phyloP scores from a whole-genome alignment of 805 yeast genomes.

The Wickerhamiella spandovensis region DNA sequence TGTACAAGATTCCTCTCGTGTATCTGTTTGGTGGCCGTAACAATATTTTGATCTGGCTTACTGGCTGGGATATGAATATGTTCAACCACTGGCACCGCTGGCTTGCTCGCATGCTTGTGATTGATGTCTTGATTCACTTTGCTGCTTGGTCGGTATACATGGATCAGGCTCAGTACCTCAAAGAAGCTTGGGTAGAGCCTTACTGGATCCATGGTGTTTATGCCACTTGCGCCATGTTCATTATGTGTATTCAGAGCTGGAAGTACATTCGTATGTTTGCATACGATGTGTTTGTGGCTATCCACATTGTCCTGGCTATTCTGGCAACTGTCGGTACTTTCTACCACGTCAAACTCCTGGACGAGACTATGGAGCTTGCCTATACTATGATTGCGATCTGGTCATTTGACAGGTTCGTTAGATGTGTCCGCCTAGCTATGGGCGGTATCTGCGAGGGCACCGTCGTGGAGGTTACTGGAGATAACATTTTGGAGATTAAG shows the following conservation, averaged over 20 bases:
- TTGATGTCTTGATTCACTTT: slow-evolving; percentile 40
- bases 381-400: slow-evolving; percentile 48
- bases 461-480: slow-evolving; percentile 3
- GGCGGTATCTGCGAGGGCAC: slow-evolving; percentile 2
- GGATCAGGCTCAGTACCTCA: slow-evolving; percentile 14
- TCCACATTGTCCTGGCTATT: slow-evolving; percentile 43
- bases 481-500: slow-evolving; percentile 21
- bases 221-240: slow-evolving; percentile 16
- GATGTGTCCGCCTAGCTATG: slow-evolving; percentile 14
- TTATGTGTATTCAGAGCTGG: slow-evolving; percentile 30
- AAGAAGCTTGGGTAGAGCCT: slow-evolving; percentile 6
- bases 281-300: slow-evolving; percentile 45
- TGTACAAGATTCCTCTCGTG: slow-evolving; percentile 33
- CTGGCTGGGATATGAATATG: slow-evolving; percentile 47
- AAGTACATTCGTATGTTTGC: slow-evolving; percentile 15
- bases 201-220: slow-evolving; percentile 21
- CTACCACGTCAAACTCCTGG: slow-evolving; percentile 34
- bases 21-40: slow-evolving; percentile 53
- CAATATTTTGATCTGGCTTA: slow-evolving; percentile 44
- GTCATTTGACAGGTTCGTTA: slow-evolving; percentile 48
- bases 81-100: slow-evolving; percentile 48
- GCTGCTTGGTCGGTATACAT: slow-evolving; percentile 33
- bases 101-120: slow-evolving; percentile 35
- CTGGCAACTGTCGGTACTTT: slow-evolving; percentile 42
- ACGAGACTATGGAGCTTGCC: slow-evolving; percentile 35